Evolutionary conservation across 352 stramenopile species (phyloP), one percentile per base, ranked within the genome.

Genomic region (Phytophthora chlamydospora): DNA sequence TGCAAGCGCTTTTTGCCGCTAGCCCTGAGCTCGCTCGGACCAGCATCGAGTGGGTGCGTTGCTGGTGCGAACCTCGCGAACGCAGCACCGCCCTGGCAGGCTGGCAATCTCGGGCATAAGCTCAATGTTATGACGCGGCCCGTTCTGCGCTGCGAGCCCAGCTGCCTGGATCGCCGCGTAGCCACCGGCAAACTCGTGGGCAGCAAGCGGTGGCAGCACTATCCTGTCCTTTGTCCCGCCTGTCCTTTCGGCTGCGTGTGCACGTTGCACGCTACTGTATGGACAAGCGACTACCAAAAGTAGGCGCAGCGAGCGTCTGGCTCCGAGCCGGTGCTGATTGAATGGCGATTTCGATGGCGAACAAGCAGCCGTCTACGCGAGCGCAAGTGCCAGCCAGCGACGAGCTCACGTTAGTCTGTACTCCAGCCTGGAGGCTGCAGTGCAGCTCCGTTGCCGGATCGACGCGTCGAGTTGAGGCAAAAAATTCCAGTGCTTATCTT

Each of bases 241-340:
- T 24, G 21, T 24, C 21, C 2, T 50, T n/a, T 64, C 58, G 32
- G 51, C 44, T 55, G 39, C 46, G 64, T 58, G 44, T 19, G 46
- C 40, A 52, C 24, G 46, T 58, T 56, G 24, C 4, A 29, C 2
- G 2, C 5, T 29, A 3, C 24, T 29, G 24, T 29, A 52, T 59
- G 47, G 66, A 27, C 59, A 66, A 66, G 49, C 66, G 60, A 74
- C 66, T 74, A 71, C 43, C 56, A 73, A 74, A 70, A 74, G 55
- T 47, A 59, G 34, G 4, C 32, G 27, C 12, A 50, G 39, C 41
- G 12, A n/a, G n/a, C 24, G 4, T 4, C 24, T 4, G 4, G 24
- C 24, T 4, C 3, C 34, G 14, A n/a, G 34, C 14, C 34, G 11
- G 14, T 40, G 34, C 33, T 58, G 7, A n/a, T 57, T 58, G 41